Evolutionary conservation across 225 moss, liverwort and hornwort species (phyloP), one percentile per base, ranked within the genome.

Genomic region (Marchantia paleacea): DNA sequence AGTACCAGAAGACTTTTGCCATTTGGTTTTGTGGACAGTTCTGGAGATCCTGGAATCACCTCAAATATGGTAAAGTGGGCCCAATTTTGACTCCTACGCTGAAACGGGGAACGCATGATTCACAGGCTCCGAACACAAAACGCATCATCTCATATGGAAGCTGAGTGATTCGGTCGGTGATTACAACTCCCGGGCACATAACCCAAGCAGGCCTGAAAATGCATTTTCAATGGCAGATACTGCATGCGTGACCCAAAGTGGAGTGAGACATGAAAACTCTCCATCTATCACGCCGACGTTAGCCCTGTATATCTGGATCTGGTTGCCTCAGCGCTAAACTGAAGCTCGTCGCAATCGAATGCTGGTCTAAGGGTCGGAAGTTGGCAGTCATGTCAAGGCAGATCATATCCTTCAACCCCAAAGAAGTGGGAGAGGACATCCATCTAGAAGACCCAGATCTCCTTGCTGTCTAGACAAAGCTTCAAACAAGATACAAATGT

Each of bases 271-370:
- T 47, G 72, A 78, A 20, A 66, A 15, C 2, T 73, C 51, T 53
- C 85, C 81, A 16, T 78, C 81, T n/a, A 85, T 47, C 6, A 85
- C 31, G 60, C 81, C 85, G 18, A 81, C 81, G 9, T 80, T 72
- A 31, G 75, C 62, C 81, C 81, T 19, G 78, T 81, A 7, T 78
- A 78, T 67, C n/a, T 66, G 66, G 66, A 66, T 66, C 66, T 66
- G n/a, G 68, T 80, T 58, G 85, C 85, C 78, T 58, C 63, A 81
- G 61, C 55, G 19, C 13, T 29, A 14, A 85, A 68, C 52, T 81
- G 74, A 49, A 73, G 20, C 52, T 79, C 67, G 26, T 73, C 67
- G 78, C 79, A 78, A 16, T 79, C 69, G 66, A 85, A 48, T 48
- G 78, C 78, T 4, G 24, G 7, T 74, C 74, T 74, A 24, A 81